Evolutionary conservation across 2,329 filamentous ascomycete genomes (phyloP), one percentile per base, ranked within the genome.

Genomic region (Oidium heveae): DNA sequence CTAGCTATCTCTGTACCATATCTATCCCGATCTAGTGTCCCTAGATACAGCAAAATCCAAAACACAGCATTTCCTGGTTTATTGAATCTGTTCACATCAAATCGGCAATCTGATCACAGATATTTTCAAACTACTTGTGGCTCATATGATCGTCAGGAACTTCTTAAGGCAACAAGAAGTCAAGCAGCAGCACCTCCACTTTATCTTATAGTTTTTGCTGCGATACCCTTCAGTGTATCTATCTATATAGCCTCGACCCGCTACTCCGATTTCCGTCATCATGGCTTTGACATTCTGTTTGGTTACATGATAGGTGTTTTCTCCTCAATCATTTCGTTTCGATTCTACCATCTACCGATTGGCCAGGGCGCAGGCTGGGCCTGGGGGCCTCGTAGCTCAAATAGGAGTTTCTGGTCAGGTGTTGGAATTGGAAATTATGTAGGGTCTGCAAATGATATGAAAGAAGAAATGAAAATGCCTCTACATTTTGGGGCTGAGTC

Each of bases 281-380:
- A 89, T 65, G 87, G 82, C n/a, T 89, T 94, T 65, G 89, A 96
- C 59, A 84, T 95, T 59, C 68, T 95, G 2, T 86, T 84, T 58
- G 89, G 89, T n/a, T 83, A 81, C 55, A 59, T 84, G 13, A 82
- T 95, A 58, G 89, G 89, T 9, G 74, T 81, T 15, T 68, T 79
- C 47, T 76, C 76, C 39, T 76, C 84, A 20, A 80, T 80, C 65
- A 79, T 89, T 60, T 76, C 80, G 2, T 94, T 94, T 70, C 74
- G 84, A 24, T 86, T 82, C 70, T 95, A 94, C 64, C 86, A 95
- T 64, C 69, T 91, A 10, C 86, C 87, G 0, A 79, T 94, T 58
- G 72, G 70, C 20, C 73, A 75, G n/a, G 86, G 86, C 7, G 83
- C 82, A 1, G 88, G 88, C 15, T 94, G 87, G 86, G 79, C 85